Conservation (phyloP, 768 basidiomycete genomes). For the Podaxis sp. region DNA sequence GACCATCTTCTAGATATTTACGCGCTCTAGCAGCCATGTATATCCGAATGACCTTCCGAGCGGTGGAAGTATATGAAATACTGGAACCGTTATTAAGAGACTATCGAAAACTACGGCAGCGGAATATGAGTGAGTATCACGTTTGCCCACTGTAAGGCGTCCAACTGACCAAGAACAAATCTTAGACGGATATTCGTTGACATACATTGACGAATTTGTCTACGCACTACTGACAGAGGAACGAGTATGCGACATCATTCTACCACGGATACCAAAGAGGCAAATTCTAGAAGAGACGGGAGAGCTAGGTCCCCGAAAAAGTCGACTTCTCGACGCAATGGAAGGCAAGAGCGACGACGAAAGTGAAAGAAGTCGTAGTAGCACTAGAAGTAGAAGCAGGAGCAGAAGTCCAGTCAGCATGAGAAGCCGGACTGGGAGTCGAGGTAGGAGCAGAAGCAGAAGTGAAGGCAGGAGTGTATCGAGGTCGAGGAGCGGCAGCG, state of each 20-base stretch:
- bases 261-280: slow-evolving; percentile 87
- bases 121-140: slow-evolving; percentile 66
- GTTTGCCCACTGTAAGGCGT: background rate
- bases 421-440: slow-evolving; percentile 23
- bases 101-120: slow-evolving; percentile 82
- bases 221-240: slow-evolving; percentile 84
- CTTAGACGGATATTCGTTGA: slow-evolving; percentile 81
- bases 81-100: slow-evolving; percentile 95
- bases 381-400: slow-evolving; percentile 22
- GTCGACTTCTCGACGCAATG: slow-evolving; percentile 85
- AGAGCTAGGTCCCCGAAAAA: slow-evolving; percentile 83
- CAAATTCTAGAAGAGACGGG: slow-evolving; percentile 89
- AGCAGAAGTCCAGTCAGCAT: slow-evolving; percentile 16
- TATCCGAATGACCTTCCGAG: slow-evolving; percentile 89
- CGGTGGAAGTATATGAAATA: slow-evolving; percentile 89
- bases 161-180: slow-evolving; percentile 6
- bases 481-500: slow-evolving; percentile 25
- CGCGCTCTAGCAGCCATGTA: slow-evolving; percentile 93
- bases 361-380: slow-evolving; percentile 41
- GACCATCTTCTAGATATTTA: slow-evolving; percentile 66
- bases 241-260: slow-evolving; percentile 93
- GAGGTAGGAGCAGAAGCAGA: slow-evolving; percentile 32
- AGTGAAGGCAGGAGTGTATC: slow-evolving; percentile 27
- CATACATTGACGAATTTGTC: slow-evolving; percentile 91
- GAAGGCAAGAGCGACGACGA: slow-evolving; percentile 65